A percentile compares a stretch with the other conserved stretches of the same genome.
Conservation (phyloP, 192 early-diverging fungal species). For the Mortierella claussenii region DNA sequence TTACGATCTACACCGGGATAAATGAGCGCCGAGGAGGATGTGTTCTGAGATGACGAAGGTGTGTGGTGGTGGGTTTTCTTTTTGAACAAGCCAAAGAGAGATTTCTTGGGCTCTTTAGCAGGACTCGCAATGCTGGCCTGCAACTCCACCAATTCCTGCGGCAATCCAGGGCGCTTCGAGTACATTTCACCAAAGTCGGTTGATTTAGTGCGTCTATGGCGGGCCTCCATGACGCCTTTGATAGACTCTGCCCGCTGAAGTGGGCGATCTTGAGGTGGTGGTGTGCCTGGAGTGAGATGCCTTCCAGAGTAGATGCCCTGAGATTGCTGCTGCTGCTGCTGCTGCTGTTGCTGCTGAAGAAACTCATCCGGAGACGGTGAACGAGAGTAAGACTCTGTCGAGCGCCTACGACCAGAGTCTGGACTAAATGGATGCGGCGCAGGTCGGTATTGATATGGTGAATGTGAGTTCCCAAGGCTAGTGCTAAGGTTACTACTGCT, state of each 20-base stretch:
- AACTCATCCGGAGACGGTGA: constrained; percentile 35
- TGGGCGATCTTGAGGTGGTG: constrained; percentile 16
- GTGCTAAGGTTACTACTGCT: constrained; percentile 16
- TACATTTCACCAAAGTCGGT: constrained; percentile 34
- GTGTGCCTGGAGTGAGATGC: constrained; percentile 22
- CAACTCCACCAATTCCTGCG: constrained; percentile 15
- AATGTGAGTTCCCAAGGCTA: background rate
- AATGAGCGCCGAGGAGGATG: constrained; percentile 4
- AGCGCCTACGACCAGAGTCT: constrained; percentile 31
- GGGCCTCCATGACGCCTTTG: constrained; percentile 13
- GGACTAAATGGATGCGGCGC: constrained; percentile 19
- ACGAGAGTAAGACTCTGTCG: constrained; percentile 29
- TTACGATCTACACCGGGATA: constrained; percentile 14
- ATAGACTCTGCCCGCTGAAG: constrained; percentile 21
- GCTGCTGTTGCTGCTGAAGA: constrained; percentile 2
- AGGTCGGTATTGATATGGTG: constrained; percentile 9
- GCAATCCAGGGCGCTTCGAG: constrained; percentile 19
- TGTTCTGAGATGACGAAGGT: background rate
- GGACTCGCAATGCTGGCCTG: constrained; percentile 17
- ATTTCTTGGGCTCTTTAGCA: constrained; percentile 41
- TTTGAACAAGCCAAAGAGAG: constrained; percentile 36
- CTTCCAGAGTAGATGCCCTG: constrained; percentile 1
- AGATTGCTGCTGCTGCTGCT: background rate
- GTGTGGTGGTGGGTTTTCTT: constrained; percentile 28
- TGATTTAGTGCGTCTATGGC: constrained; percentile 36